These are phyloP conservation scores for Bryoerythrophyllum caledonicum DNA, from an alignment of 225 moss, liverwort and hornwort species.

Conservation along the genomic window DNA sequence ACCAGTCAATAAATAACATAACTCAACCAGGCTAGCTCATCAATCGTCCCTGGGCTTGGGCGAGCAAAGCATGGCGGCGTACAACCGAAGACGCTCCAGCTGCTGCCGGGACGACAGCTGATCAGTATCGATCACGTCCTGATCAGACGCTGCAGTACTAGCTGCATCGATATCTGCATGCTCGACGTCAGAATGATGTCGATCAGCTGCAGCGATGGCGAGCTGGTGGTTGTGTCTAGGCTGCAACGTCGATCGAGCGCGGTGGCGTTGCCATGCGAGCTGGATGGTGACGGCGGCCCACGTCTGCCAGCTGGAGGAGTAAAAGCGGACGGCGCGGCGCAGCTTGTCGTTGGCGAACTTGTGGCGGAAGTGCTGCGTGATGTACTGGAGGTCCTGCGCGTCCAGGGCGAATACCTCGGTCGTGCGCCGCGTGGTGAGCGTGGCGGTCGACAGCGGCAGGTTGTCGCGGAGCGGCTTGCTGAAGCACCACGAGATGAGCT, in stretches of 20 bases:
- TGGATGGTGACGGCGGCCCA: conserved; percentile 72
- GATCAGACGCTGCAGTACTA: no score
- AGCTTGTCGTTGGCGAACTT: conserved; percentile 83
- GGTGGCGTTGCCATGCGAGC: conserved; percentile 45
- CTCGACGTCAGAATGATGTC: background rate
- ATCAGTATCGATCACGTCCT: background rate
- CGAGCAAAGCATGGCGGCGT: conserved; percentile 17
- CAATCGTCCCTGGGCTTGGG: background rate
- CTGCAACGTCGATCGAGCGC: conserved; percentile 1
- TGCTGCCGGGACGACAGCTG: background rate
- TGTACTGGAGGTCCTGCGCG: conserved; percentile 50
- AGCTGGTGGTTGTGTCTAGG: no score
- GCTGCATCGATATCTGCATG: no score
- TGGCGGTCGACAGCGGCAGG: conserved; percentile 46
- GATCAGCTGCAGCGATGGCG: no score
- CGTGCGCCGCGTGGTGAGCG: conserved; percentile 28
- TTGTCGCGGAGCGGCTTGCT: conserved; percentile 51
- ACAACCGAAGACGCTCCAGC: conserved; percentile 3
- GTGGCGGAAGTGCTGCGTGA: conserved; percentile 53
- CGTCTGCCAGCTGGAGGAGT: conserved; percentile 62
- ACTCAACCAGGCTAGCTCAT: no score
- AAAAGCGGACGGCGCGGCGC: conserved; percentile 40
- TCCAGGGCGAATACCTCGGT: conserved; percentile 49
- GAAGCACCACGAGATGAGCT: conserved; percentile 79
- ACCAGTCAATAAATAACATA: no score